Conservation (phyloP, 305 asterid genomes). For the Lippia alba region DNA sequence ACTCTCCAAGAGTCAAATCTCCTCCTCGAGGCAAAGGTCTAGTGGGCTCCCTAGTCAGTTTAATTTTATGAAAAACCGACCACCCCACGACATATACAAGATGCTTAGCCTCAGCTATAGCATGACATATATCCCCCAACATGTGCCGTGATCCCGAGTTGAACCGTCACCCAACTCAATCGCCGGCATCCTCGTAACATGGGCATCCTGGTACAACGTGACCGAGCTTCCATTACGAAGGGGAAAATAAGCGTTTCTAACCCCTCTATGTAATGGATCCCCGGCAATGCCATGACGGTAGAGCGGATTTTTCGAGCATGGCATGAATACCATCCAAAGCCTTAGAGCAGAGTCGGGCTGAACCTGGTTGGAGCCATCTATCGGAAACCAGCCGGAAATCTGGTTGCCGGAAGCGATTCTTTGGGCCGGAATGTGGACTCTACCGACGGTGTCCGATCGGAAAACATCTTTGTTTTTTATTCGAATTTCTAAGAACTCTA, state of each 20-base stretch:
- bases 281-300: slow-evolving; percentile 80
- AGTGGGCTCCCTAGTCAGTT: slow-evolving; percentile 77
- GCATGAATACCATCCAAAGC: slow-evolving; percentile 58
- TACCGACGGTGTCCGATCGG: slow-evolving; percentile 77
- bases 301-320: slow-evolving; percentile 55
- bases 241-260: slow-evolving; percentile 71
- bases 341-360: slow-evolving; percentile 59
- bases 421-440: slow-evolving; percentile 55
- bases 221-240: slow-evolving; percentile 72
- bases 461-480: slow-evolving; percentile 75
- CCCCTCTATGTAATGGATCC: slow-evolving; percentile 66
- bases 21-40: slow-evolving; percentile 84
- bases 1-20: slow-evolving; percentile 83
- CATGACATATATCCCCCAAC: slow-evolving; percentile 94
- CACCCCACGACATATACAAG: slow-evolving; percentile 89
- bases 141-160: slow-evolving; percentile 49
- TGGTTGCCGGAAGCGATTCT: slow-evolving; percentile 53
- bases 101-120: slow-evolving; percentile 89
- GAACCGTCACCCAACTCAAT: slow-evolving; percentile 61
- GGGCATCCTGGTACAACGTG: slow-evolving; percentile 91
- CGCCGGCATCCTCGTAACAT: slow-evolving; percentile 48
- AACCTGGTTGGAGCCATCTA: slow-evolving; percentile 48
- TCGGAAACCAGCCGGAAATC: slow-evolving; percentile 58
- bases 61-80: slow-evolving; percentile 82
- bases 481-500: slow-evolving; percentile 58